Percentiles rank a stretch among this genome's conserved stretches.
Evolutionary conservation across 306 rosid genomes (phyloP).

Genomic region (Glycine tomentella): DNA sequence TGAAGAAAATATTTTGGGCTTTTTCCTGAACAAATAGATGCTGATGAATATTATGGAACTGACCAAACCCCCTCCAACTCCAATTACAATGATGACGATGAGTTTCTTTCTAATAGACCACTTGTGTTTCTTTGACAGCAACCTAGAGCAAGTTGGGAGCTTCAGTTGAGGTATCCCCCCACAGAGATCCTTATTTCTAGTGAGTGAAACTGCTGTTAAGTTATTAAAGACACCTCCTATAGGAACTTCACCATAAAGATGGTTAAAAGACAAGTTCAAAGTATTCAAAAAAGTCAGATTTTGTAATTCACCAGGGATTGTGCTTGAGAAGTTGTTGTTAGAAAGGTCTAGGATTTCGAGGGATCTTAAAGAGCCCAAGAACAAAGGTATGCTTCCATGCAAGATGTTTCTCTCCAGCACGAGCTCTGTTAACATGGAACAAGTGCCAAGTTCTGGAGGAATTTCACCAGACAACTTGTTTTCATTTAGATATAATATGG

Average conservation of each 20-base stretch:
- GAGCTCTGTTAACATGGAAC: background rate
- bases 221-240: conserved; percentile 44
- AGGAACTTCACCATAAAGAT: conserved; percentile 56
- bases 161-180: conserved; percentile 50
- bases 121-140: background rate
- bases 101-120: background rate
- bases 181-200: conserved; percentile 47
- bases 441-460: conserved; percentile 35
- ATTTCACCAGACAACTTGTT: conserved; percentile 47
- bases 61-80: background rate
- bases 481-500: background rate
- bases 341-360: conserved; percentile 45
- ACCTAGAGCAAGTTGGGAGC: conserved; percentile 21
- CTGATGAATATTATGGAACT: background rate
- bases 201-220: conserved; percentile 18
- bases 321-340: conserved; percentile 43
- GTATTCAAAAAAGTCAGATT: conserved; percentile 2
- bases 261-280: conserved; percentile 51
- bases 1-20: background rate
- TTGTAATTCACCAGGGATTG: conserved; percentile 34
- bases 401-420: conserved; percentile 4
- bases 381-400: conserved; percentile 33
- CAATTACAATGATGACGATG: conserved; percentile 6
- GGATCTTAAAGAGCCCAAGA: conserved; percentile 32
- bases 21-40: conserved; percentile 11